Percentiles rank a stretch among this genome's conserved stretches.
Evolutionary conservation across 139 green algal species (phyloP).

Genomic region (Chlorella sp.): DNA sequence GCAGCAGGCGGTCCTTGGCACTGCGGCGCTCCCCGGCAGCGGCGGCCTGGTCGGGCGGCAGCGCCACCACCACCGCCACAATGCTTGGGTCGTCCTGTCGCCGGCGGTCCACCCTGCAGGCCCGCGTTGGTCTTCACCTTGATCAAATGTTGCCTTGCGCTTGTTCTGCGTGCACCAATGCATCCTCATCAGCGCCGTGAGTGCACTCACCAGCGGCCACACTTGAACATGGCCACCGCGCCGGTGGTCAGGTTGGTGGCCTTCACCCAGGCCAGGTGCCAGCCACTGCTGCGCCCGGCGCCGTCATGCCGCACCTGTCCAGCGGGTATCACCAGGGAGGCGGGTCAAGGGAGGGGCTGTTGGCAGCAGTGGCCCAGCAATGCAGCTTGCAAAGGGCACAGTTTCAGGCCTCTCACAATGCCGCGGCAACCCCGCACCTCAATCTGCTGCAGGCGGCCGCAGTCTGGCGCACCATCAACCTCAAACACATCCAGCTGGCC

Average conservation of each 20-base stretch:
- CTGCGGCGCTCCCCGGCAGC: neutral
- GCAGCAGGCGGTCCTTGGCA: neutral
- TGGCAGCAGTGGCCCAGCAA: too few species aligned
- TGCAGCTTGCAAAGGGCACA: neutral
- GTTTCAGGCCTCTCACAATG: too few species aligned
- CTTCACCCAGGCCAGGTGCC: conserved; percentile 39
- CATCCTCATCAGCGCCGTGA: too few species aligned
- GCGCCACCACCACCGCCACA: neutral
- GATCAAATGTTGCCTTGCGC: too few species aligned
- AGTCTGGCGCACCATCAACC: conserved; percentile 48
- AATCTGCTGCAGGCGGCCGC: conserved; percentile 53
- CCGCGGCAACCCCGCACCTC: conserved; percentile 26
- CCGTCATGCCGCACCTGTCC: conserved; percentile 27
- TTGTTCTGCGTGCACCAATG: too few species aligned
- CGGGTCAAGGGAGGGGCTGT: neutral
- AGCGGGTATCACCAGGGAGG: neutral
- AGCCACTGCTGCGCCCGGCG: neutral
- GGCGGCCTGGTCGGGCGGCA: conserved; percentile 1
- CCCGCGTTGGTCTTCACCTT: too few species aligned
- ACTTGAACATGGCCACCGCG: conserved; percentile 36
- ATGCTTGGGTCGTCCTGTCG: neutral
- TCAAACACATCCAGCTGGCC: conserved; percentile 67
- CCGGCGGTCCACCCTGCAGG: conserved; percentile 13
- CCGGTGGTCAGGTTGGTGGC: conserved; percentile 19
- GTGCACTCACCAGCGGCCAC: conserved; percentile 20